Base-by-base conservation (phyloP, 2,329 filamentous ascomycete species). In the Aureobasidium sp. region DNA sequence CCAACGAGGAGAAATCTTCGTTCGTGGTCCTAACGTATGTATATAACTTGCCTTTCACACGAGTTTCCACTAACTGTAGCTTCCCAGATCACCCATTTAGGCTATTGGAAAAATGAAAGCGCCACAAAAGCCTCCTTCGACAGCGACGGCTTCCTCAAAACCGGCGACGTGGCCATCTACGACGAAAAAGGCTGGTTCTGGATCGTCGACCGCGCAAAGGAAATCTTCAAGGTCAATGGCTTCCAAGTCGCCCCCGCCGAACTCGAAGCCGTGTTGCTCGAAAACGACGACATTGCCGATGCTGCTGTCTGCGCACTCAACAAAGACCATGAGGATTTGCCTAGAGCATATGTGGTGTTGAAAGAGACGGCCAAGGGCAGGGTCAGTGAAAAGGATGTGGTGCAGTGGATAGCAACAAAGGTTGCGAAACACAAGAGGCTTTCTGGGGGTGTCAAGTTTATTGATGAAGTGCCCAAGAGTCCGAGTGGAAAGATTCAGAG, bases 401-500 rank as follows among this genome's bases (percentile, higher is more conserved):
- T 71, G 45, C 60, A 68, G 35, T 76, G 74, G 73, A 71, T 74
- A 60, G 69, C 70, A 33, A 64, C 65, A 2, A 68, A 69, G 12
- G 75, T 77, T 2, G 75, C 74, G 2, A 76, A 73, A 66, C 74
- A 77, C 62, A 77, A 77, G 64, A 69, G 72, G 27, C 65, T 77
- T 1, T 65, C 71, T 14, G 75, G 75, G 12, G 74, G 75, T n/a
- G 76, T 83, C 31, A 73, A 77, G 29, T 83, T 84, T 63, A 76
- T 85, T 7, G 78, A 83, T 53, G 79, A 81, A 64, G 78, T 85
- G 59, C 82, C 82, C 0, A 84, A 83, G 69, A 71, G 83, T 49
- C 77, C 79, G 14, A 81, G 78, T 63, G 82, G 82, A 9, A 85
- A 85, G 75, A 84, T 85, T 56, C 76, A 81, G 69, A 74, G 82